phyloP scores from a whole-genome alignment of 192 early-diverging fungal species.

The Mortierella claussenii region DNA sequence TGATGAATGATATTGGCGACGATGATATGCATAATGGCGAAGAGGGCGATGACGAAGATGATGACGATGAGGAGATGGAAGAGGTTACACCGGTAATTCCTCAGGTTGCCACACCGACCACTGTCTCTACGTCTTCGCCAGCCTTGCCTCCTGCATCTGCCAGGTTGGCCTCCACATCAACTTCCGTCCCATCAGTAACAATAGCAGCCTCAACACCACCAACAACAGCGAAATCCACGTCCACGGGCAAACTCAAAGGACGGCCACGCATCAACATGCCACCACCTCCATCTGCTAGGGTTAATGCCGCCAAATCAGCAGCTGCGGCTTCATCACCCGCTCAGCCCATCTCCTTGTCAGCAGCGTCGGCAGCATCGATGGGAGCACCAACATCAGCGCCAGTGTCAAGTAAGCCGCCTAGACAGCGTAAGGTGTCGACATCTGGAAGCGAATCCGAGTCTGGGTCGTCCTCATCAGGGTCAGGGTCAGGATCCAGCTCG shows the following conservation, averaged over 20 bases:
- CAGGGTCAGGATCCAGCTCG: slow-evolving; percentile 43
- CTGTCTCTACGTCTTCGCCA: slow-evolving; percentile 1
- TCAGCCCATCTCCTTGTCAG: neutral
- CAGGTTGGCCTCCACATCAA: slow-evolving; percentile 2
- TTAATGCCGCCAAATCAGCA: neutral
- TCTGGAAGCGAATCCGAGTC: slow-evolving; percentile 48
- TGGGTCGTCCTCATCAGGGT: slow-evolving; percentile 35
- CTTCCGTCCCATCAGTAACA: too few relatives aligned
- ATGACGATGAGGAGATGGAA: slow-evolving; percentile 39
- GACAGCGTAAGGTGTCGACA: slow-evolving; percentile 23
- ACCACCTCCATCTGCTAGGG: slow-evolving; percentile 14
- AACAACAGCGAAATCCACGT: neutral
- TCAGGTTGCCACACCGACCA: neutral
- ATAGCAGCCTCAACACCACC: neutral
- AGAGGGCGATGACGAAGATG: slow-evolving; percentile 34
- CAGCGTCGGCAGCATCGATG: neutral
- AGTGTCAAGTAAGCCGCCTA: neutral
- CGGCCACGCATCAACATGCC: slow-evolving; percentile 21
- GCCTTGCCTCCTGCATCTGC: slow-evolving; percentile 11
- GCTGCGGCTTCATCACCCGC: slow-evolving; percentile 1
- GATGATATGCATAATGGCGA: slow-evolving; percentile 12
- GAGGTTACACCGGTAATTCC: slow-evolving; percentile 31
- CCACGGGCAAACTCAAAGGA: slow-evolving; percentile 8
- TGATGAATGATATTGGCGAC: slow-evolving; percentile 18
- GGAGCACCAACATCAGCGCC: neutral